Base-by-base conservation (phyloP, 345 rosid genomes). In the Fremontodendron californicum region DNA sequence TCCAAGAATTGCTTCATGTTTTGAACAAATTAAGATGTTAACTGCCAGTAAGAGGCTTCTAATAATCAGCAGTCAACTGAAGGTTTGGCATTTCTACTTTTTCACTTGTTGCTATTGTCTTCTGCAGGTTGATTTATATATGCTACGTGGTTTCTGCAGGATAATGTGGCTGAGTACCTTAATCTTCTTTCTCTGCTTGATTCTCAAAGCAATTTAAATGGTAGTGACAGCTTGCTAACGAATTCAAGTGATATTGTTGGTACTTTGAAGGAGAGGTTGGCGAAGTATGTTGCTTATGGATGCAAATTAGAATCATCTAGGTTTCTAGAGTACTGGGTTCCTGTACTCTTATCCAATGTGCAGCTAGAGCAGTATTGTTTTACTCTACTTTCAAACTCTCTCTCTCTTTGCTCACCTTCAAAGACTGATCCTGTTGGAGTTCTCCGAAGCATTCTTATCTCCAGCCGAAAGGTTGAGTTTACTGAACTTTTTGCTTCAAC, bases 361-460 rank as follows among this genome's bases (percentile, higher is more conserved):
- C 99, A 96, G 84, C 90, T 93, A 60, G 98, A 96, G 87, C 93
- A 90, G 83, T 96, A 96, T 82, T 96, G 99, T 87, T 84, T 84
- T 80, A 84, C 86, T 76, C 84, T 93, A 78, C 81, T 91, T 75
- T 82, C 88, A 62, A 88, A 91, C 23, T 82, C 87, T 39, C 77
- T 84, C 52, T 64, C 81, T 23, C 97, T 96, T 75, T 79, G 90
- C 78, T 90, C 92, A 74, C 74, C 83, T 78, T 86, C 81, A 2
- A 96, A 76, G 85, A 83, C 58, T 21, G 93, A 86, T 84, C 89
- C 58, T 72, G 88, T 88, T 78, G 97, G 93, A 60, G 83, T 81
- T 71, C 88, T 91, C 35, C 87, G 82, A 27, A 89, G 89, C 78
- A 70, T 87, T 84, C 90, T 93, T 76, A 75, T 76, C 82, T 83